Conservation (phyloP, 2,329 filamentous ascomycete genomes). For the Beauveria asiatica region DNA sequence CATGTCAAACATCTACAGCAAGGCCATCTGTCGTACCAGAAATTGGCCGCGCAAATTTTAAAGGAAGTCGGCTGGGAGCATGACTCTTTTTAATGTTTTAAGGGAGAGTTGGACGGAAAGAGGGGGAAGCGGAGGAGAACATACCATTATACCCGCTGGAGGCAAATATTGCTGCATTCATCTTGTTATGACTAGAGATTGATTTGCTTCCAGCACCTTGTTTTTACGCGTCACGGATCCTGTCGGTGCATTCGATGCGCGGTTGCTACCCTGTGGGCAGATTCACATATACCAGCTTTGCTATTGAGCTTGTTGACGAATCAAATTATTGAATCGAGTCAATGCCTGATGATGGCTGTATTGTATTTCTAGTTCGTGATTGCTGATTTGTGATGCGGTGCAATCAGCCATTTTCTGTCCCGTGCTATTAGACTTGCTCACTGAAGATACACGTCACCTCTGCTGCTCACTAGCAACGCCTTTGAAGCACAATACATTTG, state of each 20-base stretch:
- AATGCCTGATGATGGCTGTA: background rate
- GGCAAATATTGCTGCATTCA: constrained; percentile 6
- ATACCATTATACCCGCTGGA: constrained; percentile 7
- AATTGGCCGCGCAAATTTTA: constrained; percentile 58
- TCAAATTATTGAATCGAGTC: background rate
- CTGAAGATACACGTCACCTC: no score
- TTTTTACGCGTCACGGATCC: background rate
- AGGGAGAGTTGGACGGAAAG: background rate
- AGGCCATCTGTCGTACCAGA: constrained; percentile 64
- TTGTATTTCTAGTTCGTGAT: no score
- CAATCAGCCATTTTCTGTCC: no score
- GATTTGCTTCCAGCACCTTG: constrained; percentile 7
- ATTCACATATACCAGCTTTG: background rate
- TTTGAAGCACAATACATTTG: no score
- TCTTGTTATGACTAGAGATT: constrained; percentile 9
- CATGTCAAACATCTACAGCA: constrained; percentile 56
- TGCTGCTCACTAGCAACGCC: no score
- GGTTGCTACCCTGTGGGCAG: constrained; percentile 1
- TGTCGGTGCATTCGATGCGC: background rate
- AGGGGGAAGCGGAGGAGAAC: background rate
- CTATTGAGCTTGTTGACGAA: background rate
- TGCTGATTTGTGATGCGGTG: no score
- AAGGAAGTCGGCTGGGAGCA: constrained; percentile 62
- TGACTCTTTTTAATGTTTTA: constrained; percentile 30
- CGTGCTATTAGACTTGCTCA: no score